Percentiles rank a stretch among this genome's conserved stretches.
These are phyloP conservation scores for Dissophora globulifera DNA, from an alignment of 192 early-diverging fungal species.

Conservation along the genomic window DNA sequence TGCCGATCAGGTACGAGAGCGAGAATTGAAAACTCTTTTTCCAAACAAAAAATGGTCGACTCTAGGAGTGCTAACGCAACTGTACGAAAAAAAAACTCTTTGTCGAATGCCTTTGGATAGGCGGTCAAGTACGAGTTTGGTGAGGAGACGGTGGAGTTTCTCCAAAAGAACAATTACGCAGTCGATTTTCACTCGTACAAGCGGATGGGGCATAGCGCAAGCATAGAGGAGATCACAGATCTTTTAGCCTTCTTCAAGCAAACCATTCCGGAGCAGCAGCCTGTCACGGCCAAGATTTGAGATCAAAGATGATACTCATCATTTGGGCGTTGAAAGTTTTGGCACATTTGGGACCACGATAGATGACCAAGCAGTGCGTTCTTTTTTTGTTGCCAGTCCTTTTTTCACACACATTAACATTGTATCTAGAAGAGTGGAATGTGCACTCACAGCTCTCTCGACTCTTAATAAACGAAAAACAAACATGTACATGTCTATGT, in stretches of 20 bases:
- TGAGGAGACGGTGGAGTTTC: slow-evolving; percentile 67
- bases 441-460: no score
- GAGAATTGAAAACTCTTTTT: neutral
- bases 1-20: slow-evolving; percentile 62
- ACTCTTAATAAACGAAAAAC: no score
- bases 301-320: no score
- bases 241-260: slow-evolving; percentile 72
- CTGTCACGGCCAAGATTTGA: slow-evolving; percentile 24
- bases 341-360: no score
- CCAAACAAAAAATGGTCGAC: neutral
- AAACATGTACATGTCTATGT: no score
- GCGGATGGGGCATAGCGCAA: slow-evolving; percentile 82
- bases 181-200: slow-evolving; percentile 83
- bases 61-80: neutral
- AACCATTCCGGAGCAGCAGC: slow-evolving; percentile 49
- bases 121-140: slow-evolving; percentile 82
- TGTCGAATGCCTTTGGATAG: slow-evolving; percentile 9
- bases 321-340: no score
- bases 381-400: no score
- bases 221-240: slow-evolving; percentile 75
- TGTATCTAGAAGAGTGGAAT: no score
- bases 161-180: slow-evolving; percentile 68
- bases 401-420: no score
- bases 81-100: neutral
- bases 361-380: no score